Percentiles rank a stretch among this genome's conserved stretches.
These are phyloP conservation scores for Calonectria multiphialidica DNA, from an alignment of 2,329 filamentous ascomycete genomes.

Conservation along the genomic window DNA sequence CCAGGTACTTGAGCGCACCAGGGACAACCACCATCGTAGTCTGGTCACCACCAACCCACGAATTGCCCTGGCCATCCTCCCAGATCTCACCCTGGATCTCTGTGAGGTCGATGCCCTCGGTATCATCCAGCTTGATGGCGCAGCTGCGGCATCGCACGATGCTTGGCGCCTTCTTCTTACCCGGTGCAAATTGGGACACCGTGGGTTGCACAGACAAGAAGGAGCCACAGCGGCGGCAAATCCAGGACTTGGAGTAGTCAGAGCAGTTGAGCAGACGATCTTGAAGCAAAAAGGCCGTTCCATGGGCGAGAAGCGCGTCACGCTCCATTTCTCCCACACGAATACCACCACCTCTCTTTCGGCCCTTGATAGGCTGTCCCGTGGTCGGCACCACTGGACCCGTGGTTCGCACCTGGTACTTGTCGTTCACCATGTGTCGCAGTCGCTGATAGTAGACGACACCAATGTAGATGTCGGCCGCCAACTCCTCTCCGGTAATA, in stretches of 20 bases:
- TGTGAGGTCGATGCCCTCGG: conserved; percentile 67
- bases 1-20: conserved; percentile 90
- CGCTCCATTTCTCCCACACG: conserved; percentile 99
- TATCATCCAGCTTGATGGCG: conserved; percentile 70
- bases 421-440: conserved; percentile 99
- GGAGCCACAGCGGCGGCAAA: conserved; percentile 89
- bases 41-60: conserved; percentile 90
- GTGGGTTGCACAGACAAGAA: conserved; percentile 91
- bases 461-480: conserved; percentile 95
- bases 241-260: conserved; percentile 90
- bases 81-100: conserved; percentile 80
- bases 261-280: conserved; percentile 98
- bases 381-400: conserved; percentile 92
- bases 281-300: conserved; percentile 93
- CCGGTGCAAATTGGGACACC: conserved; percentile 71
- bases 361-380: conserved; percentile 96
- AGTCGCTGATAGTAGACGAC: conserved; percentile 98
- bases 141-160: conserved; percentile 85
- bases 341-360: conserved; percentile 97
- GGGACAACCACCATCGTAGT: conserved; percentile 94
- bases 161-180: conserved; percentile 74
- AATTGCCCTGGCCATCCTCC: conserved; percentile 89
- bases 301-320: conserved; percentile 93
- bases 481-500: conserved; percentile 93
- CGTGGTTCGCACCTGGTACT: conserved; percentile 97